These are phyloP conservation scores for Dactylella cylindrospora DNA, from an alignment of 2,329 filamentous ascomycete genomes.

Conservation along the genomic window DNA sequence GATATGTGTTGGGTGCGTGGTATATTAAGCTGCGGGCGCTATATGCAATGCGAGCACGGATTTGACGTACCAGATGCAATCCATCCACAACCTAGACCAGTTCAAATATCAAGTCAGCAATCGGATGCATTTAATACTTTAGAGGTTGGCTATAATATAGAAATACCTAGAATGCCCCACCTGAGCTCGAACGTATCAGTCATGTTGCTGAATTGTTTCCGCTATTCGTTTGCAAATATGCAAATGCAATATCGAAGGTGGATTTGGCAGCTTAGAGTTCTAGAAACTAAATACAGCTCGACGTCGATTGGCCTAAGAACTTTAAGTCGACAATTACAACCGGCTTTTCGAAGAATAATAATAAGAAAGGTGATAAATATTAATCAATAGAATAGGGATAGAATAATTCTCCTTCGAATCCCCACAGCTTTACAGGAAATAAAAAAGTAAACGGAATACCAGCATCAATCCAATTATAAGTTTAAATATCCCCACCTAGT, in stretches of 20 bases:
- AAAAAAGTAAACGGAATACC: not conserved
- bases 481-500: too few relatives aligned
- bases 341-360: too few relatives aligned
- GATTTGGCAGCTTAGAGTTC: not conserved
- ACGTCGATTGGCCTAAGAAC: conserved; percentile 2
- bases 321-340: too few relatives aligned
- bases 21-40: conserved; percentile 8
- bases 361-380: not conserved
- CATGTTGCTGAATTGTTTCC: not conserved
- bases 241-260: not conserved
- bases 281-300: not conserved
- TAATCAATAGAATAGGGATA: not conserved
- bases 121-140: not conserved
- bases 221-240: not conserved
- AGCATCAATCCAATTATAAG: too few relatives aligned
- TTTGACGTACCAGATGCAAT: conserved; percentile 45
- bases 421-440: not conserved
- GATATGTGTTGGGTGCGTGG: conserved; percentile 24
- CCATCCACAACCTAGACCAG: conserved; percentile 43
- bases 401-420: not conserved
- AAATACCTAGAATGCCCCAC: conserved; percentile 48
- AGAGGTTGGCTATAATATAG: not conserved
- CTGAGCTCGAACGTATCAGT: conserved; percentile 43
- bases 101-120: not conserved
- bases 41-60: not conserved